phyloP scores from a whole-genome alignment of 1,139 yeast genomes.

The Candida labiduridarum region DNA sequence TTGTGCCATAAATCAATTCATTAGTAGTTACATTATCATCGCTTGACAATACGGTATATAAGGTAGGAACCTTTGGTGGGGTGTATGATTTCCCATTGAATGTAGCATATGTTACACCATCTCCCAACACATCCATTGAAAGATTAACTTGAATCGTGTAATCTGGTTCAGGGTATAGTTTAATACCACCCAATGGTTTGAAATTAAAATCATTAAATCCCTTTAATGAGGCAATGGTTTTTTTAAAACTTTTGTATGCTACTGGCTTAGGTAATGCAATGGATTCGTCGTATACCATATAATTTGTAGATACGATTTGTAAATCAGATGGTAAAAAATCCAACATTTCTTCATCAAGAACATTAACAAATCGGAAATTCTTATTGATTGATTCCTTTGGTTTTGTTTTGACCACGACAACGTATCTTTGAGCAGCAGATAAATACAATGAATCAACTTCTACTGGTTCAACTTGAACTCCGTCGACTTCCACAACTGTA shows the following conservation, averaged over 20 bases:
- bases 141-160: slow-evolving; percentile 65
- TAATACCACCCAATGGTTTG: slow-evolving; percentile 55
- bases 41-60: slow-evolving; percentile 72
- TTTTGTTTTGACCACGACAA: slow-evolving; percentile 73
- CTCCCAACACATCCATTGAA: slow-evolving; percentile 72
- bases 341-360: slow-evolving; percentile 77
- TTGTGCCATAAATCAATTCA: slow-evolving; percentile 60
- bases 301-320: slow-evolving; percentile 69
- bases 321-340: slow-evolving; percentile 69
- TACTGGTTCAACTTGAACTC: slow-evolving; percentile 69
- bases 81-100: slow-evolving; percentile 83
- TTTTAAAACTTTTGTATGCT: slow-evolving; percentile 27
- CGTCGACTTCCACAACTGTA: slow-evolving; percentile 83
- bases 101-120: slow-evolving; percentile 89
- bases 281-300: slow-evolving; percentile 57
- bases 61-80: slow-evolving; percentile 79
- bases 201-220: slow-evolving; percentile 68
- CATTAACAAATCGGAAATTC: slow-evolving; percentile 79
- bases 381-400: slow-evolving; percentile 39
- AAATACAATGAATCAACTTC: slow-evolving; percentile 63
- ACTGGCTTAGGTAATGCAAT: slow-evolving; percentile 44
- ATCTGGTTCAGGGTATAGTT: slow-evolving; percentile 66
- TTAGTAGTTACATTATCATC: slow-evolving; percentile 40
- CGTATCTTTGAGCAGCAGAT: slow-evolving; percentile 78
- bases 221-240: slow-evolving; percentile 44